Evolutionary conservation across 345 rosid species (phyloP).

Genomic region (Eucalyptus victrix): DNA sequence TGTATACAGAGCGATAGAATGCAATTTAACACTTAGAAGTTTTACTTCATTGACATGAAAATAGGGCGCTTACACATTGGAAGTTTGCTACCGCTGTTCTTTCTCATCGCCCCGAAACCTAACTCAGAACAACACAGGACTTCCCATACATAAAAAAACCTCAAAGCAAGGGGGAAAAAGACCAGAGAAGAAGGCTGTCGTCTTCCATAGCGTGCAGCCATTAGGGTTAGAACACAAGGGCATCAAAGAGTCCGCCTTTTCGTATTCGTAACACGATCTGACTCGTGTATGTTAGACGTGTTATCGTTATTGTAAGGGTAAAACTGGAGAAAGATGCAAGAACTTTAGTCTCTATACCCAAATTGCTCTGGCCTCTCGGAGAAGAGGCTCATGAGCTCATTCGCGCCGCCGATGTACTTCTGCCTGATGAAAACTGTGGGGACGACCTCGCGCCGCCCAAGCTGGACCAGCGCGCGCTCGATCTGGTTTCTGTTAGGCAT

Average conservation of each 20-base stretch:
- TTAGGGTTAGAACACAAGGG: background rate
- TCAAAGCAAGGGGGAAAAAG: background rate
- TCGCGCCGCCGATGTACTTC: slow-evolving; percentile 64
- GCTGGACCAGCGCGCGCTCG: slow-evolving; percentile 44
- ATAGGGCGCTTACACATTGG: too few species aligned
- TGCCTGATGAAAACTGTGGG: slow-evolving; percentile 84
- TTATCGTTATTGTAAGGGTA: background rate
- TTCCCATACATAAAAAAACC: background rate
- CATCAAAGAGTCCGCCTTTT: background rate
- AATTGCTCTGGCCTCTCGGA: slow-evolving; percentile 70
- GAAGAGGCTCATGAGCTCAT: slow-evolving; percentile 61
- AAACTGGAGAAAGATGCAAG: background rate
- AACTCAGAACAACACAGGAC: background rate
- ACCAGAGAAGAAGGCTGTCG: background rate
- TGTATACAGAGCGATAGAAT: background rate
- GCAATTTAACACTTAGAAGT: background rate
- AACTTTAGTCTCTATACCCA: slow-evolving; percentile 35
- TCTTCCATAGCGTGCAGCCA: background rate
- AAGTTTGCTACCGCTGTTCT: too few species aligned
- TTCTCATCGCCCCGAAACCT: background rate
- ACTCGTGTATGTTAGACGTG: background rate
- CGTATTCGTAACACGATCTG: background rate
- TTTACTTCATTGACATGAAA: too few species aligned
- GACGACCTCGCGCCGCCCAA: slow-evolving; percentile 44
- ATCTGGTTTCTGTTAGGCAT: slow-evolving; percentile 45